Base-by-base conservation (phyloP, 1,284 basidiomycete species). In the Microstroma glucosiphilum region DNA sequence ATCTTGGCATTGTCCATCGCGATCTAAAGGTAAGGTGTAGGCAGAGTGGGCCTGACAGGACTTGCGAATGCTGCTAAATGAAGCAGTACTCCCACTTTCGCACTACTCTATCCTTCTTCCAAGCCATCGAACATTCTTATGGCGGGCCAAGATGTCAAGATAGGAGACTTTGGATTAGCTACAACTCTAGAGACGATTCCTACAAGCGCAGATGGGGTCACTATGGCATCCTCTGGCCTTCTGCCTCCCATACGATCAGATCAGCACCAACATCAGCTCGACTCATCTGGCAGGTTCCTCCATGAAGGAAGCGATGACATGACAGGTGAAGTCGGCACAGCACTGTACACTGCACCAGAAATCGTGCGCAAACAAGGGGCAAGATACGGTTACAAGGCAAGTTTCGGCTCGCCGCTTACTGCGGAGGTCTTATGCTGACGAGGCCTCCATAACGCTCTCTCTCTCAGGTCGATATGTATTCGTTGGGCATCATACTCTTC, bases 381-480 rank as follows among this genome's bases (percentile, higher is more conserved):
- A 71, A 11, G 56, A 64, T 19, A 71, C 69, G 51, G 51, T 2
- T 54, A 54, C 51, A 54, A 54, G 51, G 30, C 30, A 37, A 37
- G 30, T 37, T 4, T 37, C 9, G 30, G 9, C 30, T 37, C 30
- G 3, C 30, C 9, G 30, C 30, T 37, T 3, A 37, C 9, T 37
- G 3, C 9, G 30, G 9, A 37, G 30, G 9, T 9, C 30, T 37
- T 37, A 37, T 3, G 30, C 30, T 37, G 9, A 37, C 30, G n/a
- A 37, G 30, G 9, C 30, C 30, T 37, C 30, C 30, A n/a, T 9
- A 9, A 9, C 9, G 30, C 9, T 3, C 30, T 37, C 80, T 90
- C 70, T 86, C 84, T 60, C 92, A 96, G 77, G 92, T 92, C 2
- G 93, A 97, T 77, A 88, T 97, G 84, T 97, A 96, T 77, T 93